phyloP scores from a whole-genome alignment of 2,329 filamentous ascomycete genomes.

The Trichoderma brevicompactum region DNA sequence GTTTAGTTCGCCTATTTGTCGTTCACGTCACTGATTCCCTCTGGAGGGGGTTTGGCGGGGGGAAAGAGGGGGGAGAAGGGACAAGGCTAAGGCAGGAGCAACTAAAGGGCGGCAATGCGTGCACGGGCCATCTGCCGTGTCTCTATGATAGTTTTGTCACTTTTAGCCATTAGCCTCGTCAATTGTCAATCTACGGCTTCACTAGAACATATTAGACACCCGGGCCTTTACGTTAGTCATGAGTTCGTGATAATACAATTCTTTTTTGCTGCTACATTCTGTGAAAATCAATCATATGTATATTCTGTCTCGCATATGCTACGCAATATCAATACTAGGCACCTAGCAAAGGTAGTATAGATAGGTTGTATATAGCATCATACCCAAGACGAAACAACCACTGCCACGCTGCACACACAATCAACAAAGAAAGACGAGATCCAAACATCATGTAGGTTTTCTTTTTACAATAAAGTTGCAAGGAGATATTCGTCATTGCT shows the following conservation, averaged over 20 bases:
- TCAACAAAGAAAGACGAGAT: neutral
- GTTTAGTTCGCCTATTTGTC: neutral
- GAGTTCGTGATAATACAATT: too few relatives aligned
- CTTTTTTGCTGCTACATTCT: neutral
- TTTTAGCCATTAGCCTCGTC: too few relatives aligned
- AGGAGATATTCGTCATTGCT: constrained; percentile 17
- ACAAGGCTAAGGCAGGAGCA: neutral
- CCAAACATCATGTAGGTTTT: neutral
- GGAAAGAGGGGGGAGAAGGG: neutral
- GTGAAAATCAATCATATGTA: neutral
- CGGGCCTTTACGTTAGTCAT: too few relatives aligned
- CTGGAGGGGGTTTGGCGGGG: constrained; percentile 13
- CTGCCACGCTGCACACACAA: neutral
- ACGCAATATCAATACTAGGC: neutral
- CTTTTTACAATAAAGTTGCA: too few relatives aligned
- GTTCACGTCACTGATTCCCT: neutral
- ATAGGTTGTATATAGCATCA: neutral
- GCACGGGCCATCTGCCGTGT: constrained; percentile 17
- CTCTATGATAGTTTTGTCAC: too few relatives aligned
- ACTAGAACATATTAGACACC: too few relatives aligned
- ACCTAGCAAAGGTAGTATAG: too few relatives aligned
- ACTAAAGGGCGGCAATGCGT: constrained; percentile 23
- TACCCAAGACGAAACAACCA: constrained; percentile 2
- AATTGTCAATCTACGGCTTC: too few relatives aligned
- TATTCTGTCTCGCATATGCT: neutral